These are phyloP conservation scores for Talaromyces wortmannii DNA, from an alignment of 495 filamentous ascomycete genomes.

Conservation along the genomic window DNA sequence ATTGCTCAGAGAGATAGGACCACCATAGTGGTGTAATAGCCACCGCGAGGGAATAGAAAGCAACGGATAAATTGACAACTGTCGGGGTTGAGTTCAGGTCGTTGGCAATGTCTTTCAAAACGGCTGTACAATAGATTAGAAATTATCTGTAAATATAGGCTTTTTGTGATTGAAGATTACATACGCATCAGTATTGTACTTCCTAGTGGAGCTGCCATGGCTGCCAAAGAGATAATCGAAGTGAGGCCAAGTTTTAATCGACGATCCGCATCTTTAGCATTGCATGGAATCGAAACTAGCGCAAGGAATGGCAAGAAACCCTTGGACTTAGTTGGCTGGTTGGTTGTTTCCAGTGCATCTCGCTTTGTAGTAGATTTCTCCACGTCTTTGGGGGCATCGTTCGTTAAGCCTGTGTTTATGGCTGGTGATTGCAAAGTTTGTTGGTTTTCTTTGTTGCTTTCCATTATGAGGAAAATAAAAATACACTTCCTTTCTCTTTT, in stretches of 20 bases:
- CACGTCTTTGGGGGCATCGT: neutral
- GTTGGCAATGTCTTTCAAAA: neutral
- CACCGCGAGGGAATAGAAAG: slow-evolving; percentile 72
- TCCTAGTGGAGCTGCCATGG: slow-evolving; percentile 63
- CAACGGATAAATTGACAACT: slow-evolving; percentile 65
- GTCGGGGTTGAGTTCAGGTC: slow-evolving; percentile 51
- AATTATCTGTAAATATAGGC: neutral
- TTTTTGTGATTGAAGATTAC: slow-evolving; percentile 9
- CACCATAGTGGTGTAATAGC: slow-evolving; percentile 75
- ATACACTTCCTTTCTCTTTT: neutral
- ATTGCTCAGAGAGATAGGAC: slow-evolving; percentile 51
- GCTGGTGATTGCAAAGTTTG: too few relatives aligned
- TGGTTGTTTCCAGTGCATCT: neutral
- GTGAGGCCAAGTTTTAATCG: slow-evolving; percentile 72
- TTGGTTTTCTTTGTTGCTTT: too few relatives aligned
- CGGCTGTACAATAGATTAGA: neutral
- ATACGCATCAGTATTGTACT: slow-evolving; percentile 66
- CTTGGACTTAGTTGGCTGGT: neutral
- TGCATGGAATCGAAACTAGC: neutral
- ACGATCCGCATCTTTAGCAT: neutral
- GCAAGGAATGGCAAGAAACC: neutral
- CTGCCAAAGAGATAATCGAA: slow-evolving; percentile 57
- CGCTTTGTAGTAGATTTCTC: neutral
- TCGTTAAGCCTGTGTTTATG: too few relatives aligned
- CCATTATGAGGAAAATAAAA: neutral